A percentile compares a stretch with the other conserved stretches of the same genome.
Conservation (phyloP, 108 stramenopile species). For the Schizochytrium sp. region DNA sequence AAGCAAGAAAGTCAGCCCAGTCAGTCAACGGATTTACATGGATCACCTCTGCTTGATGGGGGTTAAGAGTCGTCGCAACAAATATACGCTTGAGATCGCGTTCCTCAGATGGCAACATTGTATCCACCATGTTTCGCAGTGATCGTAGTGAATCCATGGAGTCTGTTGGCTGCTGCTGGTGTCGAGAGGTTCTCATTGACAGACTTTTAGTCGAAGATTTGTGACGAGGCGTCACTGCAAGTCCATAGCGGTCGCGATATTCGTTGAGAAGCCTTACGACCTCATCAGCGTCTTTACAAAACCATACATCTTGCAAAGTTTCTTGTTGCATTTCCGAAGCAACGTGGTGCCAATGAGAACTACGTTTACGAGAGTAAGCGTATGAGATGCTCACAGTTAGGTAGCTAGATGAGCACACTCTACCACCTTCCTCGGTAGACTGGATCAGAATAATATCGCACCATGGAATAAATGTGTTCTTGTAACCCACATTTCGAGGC, state of each 20-base stretch:
- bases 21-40: background rate
- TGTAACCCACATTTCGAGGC: conserved; percentile 12
- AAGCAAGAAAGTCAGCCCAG: background rate
- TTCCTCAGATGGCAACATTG: background rate
- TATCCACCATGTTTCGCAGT: background rate
- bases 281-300: background rate
- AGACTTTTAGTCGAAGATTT: background rate
- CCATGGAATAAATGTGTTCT: background rate
- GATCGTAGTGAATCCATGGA: conserved; percentile 40
- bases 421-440: background rate
- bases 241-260: background rate
- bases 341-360: background rate
- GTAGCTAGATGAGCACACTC: background rate
- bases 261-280: background rate
- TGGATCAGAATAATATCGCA: background rate
- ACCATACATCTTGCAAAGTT: background rate
- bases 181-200: background rate
- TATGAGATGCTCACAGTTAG: background rate
- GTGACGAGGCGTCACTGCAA: background rate
- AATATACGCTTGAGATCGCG: conserved; percentile 25
- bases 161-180: background rate
- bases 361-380: background rate
- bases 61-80: background rate
- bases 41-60: background rate
- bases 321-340: background rate